Evolutionary conservation across 1,139 yeast species (phyloP), one percentile per base, ranked within the genome.

Genomic region (Geotrichum klebahnii): DNA sequence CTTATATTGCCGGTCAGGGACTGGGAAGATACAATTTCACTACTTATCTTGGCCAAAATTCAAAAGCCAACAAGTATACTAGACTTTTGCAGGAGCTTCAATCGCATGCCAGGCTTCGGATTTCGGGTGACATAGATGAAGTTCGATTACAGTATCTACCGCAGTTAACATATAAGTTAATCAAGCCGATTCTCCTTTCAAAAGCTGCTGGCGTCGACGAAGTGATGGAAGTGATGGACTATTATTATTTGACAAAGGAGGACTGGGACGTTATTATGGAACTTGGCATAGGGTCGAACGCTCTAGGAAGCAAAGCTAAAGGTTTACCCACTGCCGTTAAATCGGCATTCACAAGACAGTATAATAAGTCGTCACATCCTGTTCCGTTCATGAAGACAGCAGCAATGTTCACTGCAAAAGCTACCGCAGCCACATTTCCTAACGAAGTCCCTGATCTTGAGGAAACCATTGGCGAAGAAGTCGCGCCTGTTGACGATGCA

Each of bases 261-360:
- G 97, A 92, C 67, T 92, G 95, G 89, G 97, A 90, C 61, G 77
- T 77, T 28, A 71, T 94, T 17, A 72, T 87, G 75, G 97, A 89
- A 55, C 78, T 89, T 56, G 83, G 88, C 20, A 82, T 89, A 14
- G 95, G n/a, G 95, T 0, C 70, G 71, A 2, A 68, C 72, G 29
- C 63, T 66, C 54, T 59, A 55, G 24, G 53, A 59, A 24, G 77
- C 79, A 34, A 85, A 65, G 77, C 80, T 32, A 86, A 86, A 65
- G 76, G 78, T 58, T 75, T 94, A 4, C 80, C 92, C 9, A 77
- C 96, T 1, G 76, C 81, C 29, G 82, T 81, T 19, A 94, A 94
- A 64, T 72, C 94, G 4, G 83, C 88, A 9, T 89, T 92, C 65
- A 94, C 99, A 0, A 74, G 96, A 58, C 79, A 76, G 57, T 92